Conservation (phyloP, 768 basidiomycete genomes). For the Tremella yokohamensis region DNA sequence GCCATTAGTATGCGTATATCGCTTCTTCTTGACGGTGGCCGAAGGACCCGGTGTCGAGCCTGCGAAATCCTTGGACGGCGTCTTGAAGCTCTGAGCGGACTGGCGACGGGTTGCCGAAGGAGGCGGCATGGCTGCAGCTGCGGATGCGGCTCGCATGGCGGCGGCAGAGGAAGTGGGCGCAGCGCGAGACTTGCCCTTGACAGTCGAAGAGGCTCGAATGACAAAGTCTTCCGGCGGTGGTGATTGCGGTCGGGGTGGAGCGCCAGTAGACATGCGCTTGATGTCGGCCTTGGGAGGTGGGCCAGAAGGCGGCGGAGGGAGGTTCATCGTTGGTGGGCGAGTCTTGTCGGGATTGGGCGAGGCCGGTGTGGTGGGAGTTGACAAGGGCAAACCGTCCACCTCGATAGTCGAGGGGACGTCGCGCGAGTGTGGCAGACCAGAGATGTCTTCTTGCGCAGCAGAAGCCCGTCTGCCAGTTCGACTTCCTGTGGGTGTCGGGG, state of each 20-base stretch:
- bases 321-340: conserved; percentile 45
- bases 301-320: conserved; percentile 49
- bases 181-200: conserved; percentile 21
- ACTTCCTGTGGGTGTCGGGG: conserved; percentile 30
- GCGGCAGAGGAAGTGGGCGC: conserved; percentile 30
- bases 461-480: conserved; percentile 17
- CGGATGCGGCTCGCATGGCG: conserved; percentile 25
- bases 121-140: conserved; percentile 25
- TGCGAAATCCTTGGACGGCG: conserved; percentile 16
- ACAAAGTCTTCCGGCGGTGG: conserved; percentile 90
- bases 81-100: conserved; percentile 25
- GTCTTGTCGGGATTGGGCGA: conserved; percentile 26
- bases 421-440: conserved; percentile 1
- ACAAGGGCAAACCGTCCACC: conserved; percentile 25
- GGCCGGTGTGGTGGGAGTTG: neutral
- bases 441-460: conserved; percentile 17
- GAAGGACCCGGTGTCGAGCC: conserved; percentile 14
- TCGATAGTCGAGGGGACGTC: neutral
- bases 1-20: conserved; percentile 13
- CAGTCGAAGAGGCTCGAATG: conserved; percentile 61
- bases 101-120: conserved; percentile 25
- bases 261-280: conserved; percentile 74
- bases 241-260: conserved; percentile 83
- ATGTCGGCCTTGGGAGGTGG: conserved; percentile 57
- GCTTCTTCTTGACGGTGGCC: conserved; percentile 6